Evolutionary conservation across 306 rosid genomes (phyloP).

Genomic region (Coriaria nepalensis): DNA sequence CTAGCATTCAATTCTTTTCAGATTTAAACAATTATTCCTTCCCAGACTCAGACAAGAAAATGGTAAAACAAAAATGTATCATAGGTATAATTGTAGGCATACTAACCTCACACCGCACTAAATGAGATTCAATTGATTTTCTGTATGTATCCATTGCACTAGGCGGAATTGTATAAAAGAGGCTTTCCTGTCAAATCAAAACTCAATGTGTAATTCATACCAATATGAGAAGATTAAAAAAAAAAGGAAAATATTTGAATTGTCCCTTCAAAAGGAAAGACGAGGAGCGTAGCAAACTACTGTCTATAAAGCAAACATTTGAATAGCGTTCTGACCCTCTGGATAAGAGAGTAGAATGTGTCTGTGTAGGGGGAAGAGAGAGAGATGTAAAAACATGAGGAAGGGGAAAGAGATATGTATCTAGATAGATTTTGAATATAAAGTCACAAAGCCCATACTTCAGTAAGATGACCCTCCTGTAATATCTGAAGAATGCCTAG

Average conservation of each 20-base stretch:
- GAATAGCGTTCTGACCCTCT: not conserved
- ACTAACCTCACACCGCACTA: conserved; percentile 53
- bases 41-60: not conserved
- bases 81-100: not conserved
- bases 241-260: not conserved
- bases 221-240: not conserved
- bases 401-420: not conserved
- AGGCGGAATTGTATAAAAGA: conserved; percentile 63
- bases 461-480: conserved; percentile 72
- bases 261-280: not conserved
- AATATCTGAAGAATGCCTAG: conserved; percentile 51
- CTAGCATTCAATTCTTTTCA: too few relatives aligned
- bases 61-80: not conserved
- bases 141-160: conserved; percentile 78
- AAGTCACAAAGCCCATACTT: conserved; percentile 34
- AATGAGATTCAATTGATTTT: conserved; percentile 71
- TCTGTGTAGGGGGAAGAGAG: not conserved
- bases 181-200: conserved; percentile 60
- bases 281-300: too few relatives aligned
- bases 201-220: conserved; percentile 3
- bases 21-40: too few relatives aligned
- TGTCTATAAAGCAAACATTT: too few relatives aligned
- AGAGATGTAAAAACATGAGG: not conserved
- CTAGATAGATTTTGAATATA: too few relatives aligned
- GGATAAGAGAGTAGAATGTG: not conserved